Base-by-base conservation (phyloP, 1,284 basidiomycete genomes). In the Moesziomyces antarcticus region DNA sequence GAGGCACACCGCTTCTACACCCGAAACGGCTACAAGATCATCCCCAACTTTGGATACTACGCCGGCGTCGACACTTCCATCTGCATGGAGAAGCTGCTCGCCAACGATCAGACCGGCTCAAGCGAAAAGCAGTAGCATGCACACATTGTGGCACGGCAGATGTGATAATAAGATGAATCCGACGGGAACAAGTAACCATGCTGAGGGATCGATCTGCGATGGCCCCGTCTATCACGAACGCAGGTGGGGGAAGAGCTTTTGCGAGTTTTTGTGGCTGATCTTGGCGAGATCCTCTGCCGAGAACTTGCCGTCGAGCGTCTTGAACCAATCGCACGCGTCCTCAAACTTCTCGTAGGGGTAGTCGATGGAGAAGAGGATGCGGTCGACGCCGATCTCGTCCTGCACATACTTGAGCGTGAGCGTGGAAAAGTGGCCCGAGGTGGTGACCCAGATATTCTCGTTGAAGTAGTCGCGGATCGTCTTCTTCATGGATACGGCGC, bases 331-430 rank as follows among this genome's bases (percentile, higher is more conserved):
- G 72, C 80, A 83, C 8, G 79, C 82, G 21, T 71, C 70, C 48
- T 84, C 82, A 40, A 84, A 82, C 58, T 76, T 73, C 58, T 84
- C 82, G 64, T 82, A 84, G 7, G 82, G 82, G 60, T 81, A 82
- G 78, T 84, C 82, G 68, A 82, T 80, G 7, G 82, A 82, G 75
- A 83, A 83, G n/a, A 82, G 73, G 56, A 84, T 72, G 21, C 81
- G 76, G 56, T 84, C 82, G n/a, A 78, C 68, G 25, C 82, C 79
- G 40, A 79, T 66, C 52, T 79, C 75, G 21, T 72, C 68, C 44
- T 69, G 71, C 27, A 77, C 75, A 24, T 75, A 78, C 53, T 78
- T 79, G 50, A 79, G 71, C 45, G 74, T 73, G 21, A 68, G 56
- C 14, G 72, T 79, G 42, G 69, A 64, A 56, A 79, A 79, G 57